Percentiles rank a stretch among this genome's conserved stretches.
Conservation (phyloP, 1,284 basidiomycete species). For the Boletus sp. region DNA sequence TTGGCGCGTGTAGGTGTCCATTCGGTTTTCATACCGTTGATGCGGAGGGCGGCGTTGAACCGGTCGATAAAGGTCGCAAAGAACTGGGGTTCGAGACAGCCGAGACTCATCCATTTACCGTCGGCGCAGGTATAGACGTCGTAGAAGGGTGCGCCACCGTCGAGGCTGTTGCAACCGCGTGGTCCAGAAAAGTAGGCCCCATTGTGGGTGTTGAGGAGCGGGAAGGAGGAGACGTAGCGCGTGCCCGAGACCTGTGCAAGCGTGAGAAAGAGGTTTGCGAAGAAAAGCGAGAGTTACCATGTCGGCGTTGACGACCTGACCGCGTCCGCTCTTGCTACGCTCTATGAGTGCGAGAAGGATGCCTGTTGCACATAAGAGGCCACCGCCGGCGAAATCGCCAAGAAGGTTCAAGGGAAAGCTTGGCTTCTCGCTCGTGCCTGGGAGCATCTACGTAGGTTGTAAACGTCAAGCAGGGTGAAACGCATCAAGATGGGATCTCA, state of each 20-base stretch:
- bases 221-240: conserved; percentile 75
- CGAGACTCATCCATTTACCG: conserved; percentile 77
- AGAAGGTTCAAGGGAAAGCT: conserved; percentile 77
- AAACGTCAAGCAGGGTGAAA: conserved; percentile 1
- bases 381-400: conserved; percentile 85
- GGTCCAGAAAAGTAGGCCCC: conserved; percentile 48
- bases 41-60: conserved; percentile 57
- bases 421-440: conserved; percentile 65
- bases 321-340: conserved; percentile 61
- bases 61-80: conserved; percentile 61
- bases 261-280: neutral
- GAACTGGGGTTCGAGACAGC: conserved; percentile 74
- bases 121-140: conserved; percentile 75
- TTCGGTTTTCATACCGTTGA: conserved; percentile 44
- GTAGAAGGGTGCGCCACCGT: conserved; percentile 84
- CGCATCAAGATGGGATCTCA: conserved; percentile 34
- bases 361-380: conserved; percentile 72
- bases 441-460: conserved; percentile 59
- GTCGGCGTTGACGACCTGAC: conserved; percentile 78
- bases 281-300: conserved; percentile 66
- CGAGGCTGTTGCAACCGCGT: conserved; percentile 67
- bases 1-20: conserved; percentile 59
- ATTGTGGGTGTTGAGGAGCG: conserved; percentile 56
- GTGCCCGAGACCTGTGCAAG: conserved; percentile 69
- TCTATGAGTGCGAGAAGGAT: conserved; percentile 79